These are phyloP conservation scores for Myochromella boudieri DNA, from an alignment of 768 basidiomycete genomes.

Conservation along the genomic window DNA sequence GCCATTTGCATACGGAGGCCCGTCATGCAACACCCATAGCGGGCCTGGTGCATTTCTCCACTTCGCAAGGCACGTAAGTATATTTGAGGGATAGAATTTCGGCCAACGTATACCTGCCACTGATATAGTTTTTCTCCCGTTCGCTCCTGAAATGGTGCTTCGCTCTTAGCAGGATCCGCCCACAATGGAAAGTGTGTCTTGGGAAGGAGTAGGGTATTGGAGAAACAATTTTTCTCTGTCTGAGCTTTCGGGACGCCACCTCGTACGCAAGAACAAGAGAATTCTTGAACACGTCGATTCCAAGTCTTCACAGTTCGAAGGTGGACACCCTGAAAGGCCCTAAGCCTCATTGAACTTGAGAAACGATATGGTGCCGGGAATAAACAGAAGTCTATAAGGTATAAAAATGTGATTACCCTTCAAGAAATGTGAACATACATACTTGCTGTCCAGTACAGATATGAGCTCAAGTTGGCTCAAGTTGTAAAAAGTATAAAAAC, in stretches of 20 bases:
- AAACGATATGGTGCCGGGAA: no score
- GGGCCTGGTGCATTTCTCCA: constrained; percentile 63
- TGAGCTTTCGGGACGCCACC: constrained; percentile 2
- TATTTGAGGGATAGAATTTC: not conserved
- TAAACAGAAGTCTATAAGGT: no score
- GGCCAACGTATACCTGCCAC: constrained; percentile 59
- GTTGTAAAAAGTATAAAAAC: no score
- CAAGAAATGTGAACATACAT: not conserved
- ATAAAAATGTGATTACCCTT: no score
- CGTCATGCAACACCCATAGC: constrained; percentile 88
- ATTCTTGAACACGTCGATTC: constrained; percentile 10
- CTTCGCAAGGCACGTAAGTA: constrained; percentile 33
- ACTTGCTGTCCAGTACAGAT: not conserved
- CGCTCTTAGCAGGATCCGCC: constrained; percentile 62
- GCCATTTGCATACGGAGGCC: constrained; percentile 97
- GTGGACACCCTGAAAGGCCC: not conserved
- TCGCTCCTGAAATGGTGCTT: constrained; percentile 53
- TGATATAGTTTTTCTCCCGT: constrained; percentile 76
- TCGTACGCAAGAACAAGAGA: constrained; percentile 8
- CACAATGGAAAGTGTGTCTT: constrained; percentile 79
- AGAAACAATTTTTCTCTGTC: constrained; percentile 39
- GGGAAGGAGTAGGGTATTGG: constrained; percentile 74
- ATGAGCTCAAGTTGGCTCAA: no score
- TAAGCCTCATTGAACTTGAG: constrained; percentile 6
- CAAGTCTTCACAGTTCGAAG: constrained; percentile 3